Base-by-base conservation (phyloP, 345 rosid species). In the Adansonia digitata region DNA sequence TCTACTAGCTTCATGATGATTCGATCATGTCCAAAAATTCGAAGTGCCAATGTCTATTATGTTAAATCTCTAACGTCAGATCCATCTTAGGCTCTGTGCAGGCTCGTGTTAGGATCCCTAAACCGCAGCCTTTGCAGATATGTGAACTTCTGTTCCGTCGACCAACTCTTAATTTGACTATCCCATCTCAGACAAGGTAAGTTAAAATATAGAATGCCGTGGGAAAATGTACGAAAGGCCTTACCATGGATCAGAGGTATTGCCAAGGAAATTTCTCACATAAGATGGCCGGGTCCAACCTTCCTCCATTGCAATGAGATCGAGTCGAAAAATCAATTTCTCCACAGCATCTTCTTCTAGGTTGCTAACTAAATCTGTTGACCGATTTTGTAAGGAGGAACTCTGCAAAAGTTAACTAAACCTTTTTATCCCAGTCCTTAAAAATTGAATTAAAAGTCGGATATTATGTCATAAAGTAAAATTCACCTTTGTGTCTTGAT, bases 181-280 rank as follows among this genome's bases (percentile, higher is more conserved):
- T 20, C 34, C 34, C 71, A 10, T 46, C 73, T 29, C 59, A 10
- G 26, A 29, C 4, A 67, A 26, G 52, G 2, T 1, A 29, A 8
- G 40, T 67, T 24, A n/a, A 43, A 66, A 6, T 27, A 43, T 46
- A 9, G 6, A 17, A 68, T 10, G 27, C 12, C 20, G 12, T 10
- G 42, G 57, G 42, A 17, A 27, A 55, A 40, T 22, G 64, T 35
- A 24, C 17, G 62, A 3, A 39, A 43, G 46, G 53, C 73, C 27
- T 78, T 82, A 88, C 90, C 94, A 88, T 14, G 94, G 90, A 60
- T 88, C 94, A 8, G 90, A 77, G 64, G 80, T 85, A 71, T 80
- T 85, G 43, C 88, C 86, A 13, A 83, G 86, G 78, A 85, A 88
- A 69, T 84, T 88, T 75, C 89, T 83, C 34, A 35, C 77, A 57